Evolutionary conservation across 1,139 yeast genomes (phyloP), one percentile per base, ranked within the genome.

Genomic region (Schizosaccharomyces versatilis): DNA sequence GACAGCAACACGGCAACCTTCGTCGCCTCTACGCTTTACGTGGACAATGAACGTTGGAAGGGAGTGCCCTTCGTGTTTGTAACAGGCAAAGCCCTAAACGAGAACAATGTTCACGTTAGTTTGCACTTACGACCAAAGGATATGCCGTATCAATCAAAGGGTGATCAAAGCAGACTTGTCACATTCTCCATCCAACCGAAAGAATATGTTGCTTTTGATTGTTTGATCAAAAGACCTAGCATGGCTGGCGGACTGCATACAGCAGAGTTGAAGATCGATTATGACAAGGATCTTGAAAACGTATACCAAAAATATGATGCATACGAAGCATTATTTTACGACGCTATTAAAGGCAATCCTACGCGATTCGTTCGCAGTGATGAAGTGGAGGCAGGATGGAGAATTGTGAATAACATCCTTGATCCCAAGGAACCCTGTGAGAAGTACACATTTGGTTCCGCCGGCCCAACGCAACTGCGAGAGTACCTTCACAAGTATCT

Each of bases 291-390:
- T 66, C 93, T 82, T 72, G 73, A 84, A 61, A 82, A 85, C 65
- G 82, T 85, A 70, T 62, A 63, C 56, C 82, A 88, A 83, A 88
- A 90, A 64, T 97, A 98, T 54, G 96, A 88, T 73, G 98, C 97
- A 53, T 90, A 90, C 69, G 98, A 93, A 72, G 83, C 95, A 1
- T 78, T 90, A 63, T 84, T 90, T 63, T 78, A 94, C 68, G 98
- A 93, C 68, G 84, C 90, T 60, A 72, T 81, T 66, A 75, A 79
- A 62, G 98, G 94, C 57, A 94, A 88, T 69, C 98, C 90, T 71
- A 82, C 97, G 58, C 88, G 88, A 72, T 90, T 93, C 67, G 98
- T 90, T 42, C 82, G 98, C 71, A 97, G 88, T 67, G 99, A 90
- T 67, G 99, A 90, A 71, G 77, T 93, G 66, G 96, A 88, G 58